Percentiles rank a stretch among this genome's conserved stretches.
phyloP scores from a whole-genome alignment of 108 stramenopile genomes.

The Skeletonema marinoi region DNA sequence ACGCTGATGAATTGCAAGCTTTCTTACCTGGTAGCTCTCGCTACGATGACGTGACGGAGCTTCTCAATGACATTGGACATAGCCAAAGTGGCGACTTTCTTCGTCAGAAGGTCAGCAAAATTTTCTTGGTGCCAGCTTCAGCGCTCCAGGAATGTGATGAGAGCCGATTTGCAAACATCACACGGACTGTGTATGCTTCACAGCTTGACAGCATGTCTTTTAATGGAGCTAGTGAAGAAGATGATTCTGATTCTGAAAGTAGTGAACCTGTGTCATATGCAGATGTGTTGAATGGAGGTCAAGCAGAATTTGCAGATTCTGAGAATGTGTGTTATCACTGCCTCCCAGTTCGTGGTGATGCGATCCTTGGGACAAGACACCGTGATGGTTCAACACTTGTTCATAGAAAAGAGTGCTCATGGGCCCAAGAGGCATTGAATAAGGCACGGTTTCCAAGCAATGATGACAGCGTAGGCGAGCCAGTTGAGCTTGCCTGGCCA shows the following conservation, averaged over 20 bases:
- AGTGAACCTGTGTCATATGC: constrained; percentile 7
- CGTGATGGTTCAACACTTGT: constrained; percentile 60
- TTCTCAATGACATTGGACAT: constrained; percentile 72
- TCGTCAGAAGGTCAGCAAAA: constrained; percentile 66
- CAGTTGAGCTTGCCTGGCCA: constrained; percentile 43
- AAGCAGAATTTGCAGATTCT: constrained; percentile 69
- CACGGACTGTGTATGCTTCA: constrained; percentile 14
- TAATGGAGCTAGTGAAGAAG: constrained; percentile 47
- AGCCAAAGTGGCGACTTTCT: constrained; percentile 65
- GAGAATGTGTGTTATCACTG: constrained; percentile 76
- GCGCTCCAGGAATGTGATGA: constrained; percentile 55
- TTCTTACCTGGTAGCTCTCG: constrained; percentile 77
- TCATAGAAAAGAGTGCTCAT: constrained; percentile 74
- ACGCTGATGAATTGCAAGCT: constrained; percentile 50
- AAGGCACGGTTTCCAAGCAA: constrained; percentile 46
- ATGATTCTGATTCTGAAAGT: neutral
- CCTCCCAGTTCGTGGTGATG: constrained; percentile 79
- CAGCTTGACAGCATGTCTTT: constrained; percentile 18
- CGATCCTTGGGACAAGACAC: constrained; percentile 73
- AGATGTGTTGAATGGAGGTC: constrained; percentile 18
- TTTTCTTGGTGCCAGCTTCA: constrained; percentile 74
- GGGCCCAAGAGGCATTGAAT: constrained; percentile 75
- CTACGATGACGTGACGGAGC: constrained; percentile 65
- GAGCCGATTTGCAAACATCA: constrained; percentile 30
- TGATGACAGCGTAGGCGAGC: constrained; percentile 19